Evolutionary conservation across 2,329 filamentous ascomycete species (phyloP), one percentile per base, ranked within the genome.

Genomic region (Cercospora sojina): DNA sequence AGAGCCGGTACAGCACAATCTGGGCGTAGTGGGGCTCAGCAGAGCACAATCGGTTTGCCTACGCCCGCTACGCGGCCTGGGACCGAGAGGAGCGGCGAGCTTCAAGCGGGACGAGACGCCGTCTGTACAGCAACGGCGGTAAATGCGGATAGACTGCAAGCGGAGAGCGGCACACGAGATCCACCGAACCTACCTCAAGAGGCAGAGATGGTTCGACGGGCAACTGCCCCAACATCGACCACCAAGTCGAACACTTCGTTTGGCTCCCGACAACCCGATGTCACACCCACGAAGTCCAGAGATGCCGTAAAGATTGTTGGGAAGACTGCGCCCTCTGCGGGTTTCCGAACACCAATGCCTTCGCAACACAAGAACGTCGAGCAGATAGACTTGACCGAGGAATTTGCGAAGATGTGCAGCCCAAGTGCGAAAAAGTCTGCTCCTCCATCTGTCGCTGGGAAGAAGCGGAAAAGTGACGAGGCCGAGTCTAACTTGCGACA

Each of bases 401-500:
- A 71, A 18, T 67, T 75, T 53, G 65, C 67, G 27, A 53, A 56
- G 9, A 23, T 68, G 35, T 65, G 41, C n/a, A 73, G 71, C 56
- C 72, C 73, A 5, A 69, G 63, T 2, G 57, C 70, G n/a, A 67
- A 55, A 59, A 64, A 60, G 20, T 51, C 31, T 4, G 53, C 62
- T 10, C 57, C 67, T 0, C 49, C 53, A 5, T 43, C 65, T 4
- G 70, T 62, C 20, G 62, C 69, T 35, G 73, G 72, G 7, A 79
- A 78, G 64, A 83, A 83, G 72, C 76, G 82, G 51, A 83, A 82
- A 72, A 83, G 81, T 70, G 79, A 80, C n/a, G 81, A 82, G 64
- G 78, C 77, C 56, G 78, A 77, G 35, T 68, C 70, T 29, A 77
- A 77, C 35, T 53, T 70, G 23, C 65, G 64, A 53, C 64, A 53